phyloP scores from a whole-genome alignment of 805 yeast genomes.

The Ascoidea tarda region DNA sequence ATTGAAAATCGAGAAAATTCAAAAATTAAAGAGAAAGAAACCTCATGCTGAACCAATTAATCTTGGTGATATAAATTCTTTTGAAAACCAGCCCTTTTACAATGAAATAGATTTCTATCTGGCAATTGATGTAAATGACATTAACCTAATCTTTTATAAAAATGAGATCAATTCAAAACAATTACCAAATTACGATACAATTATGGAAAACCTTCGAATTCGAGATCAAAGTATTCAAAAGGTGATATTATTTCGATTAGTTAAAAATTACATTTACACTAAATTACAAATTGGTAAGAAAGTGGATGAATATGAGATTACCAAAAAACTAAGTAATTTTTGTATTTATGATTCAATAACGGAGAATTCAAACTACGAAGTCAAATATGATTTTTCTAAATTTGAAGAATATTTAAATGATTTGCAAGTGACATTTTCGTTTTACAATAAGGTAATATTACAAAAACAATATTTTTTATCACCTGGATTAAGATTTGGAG shows the following conservation, averaged over 20 bases:
- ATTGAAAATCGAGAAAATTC: slow-evolving; percentile 10
- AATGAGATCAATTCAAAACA: slow-evolving; percentile 2
- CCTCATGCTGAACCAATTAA: too few species aligned
- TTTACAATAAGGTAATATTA: neutral
- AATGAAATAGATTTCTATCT: neutral
- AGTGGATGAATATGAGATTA: too few species aligned
- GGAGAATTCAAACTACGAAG: neutral
- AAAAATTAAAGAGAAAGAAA: neutral
- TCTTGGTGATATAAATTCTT: too few species aligned
- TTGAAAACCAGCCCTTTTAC: too few species aligned
- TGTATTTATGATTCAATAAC: neutral
- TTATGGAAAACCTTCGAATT: slow-evolving; percentile 3
- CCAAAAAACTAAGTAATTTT: slow-evolving; percentile 1
- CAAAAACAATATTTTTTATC: slow-evolving; percentile 31
- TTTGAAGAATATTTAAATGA: slow-evolving; percentile 1
- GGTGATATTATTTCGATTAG: neutral
- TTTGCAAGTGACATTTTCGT: neutral
- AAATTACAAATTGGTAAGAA: too few species aligned
- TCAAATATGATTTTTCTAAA: neutral
- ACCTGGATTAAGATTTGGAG: slow-evolving; percentile 90
- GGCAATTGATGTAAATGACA: slow-evolving; percentile 2
- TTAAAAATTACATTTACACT: neutral
- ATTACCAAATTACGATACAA: slow-evolving; percentile 6
- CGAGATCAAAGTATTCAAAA: slow-evolving; percentile 1
- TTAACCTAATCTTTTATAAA: slow-evolving; percentile 3